These are phyloP conservation scores for Ganoderma leucocontextum DNA, from an alignment of 1,284 basidiomycete genomes.

Conservation along the genomic window DNA sequence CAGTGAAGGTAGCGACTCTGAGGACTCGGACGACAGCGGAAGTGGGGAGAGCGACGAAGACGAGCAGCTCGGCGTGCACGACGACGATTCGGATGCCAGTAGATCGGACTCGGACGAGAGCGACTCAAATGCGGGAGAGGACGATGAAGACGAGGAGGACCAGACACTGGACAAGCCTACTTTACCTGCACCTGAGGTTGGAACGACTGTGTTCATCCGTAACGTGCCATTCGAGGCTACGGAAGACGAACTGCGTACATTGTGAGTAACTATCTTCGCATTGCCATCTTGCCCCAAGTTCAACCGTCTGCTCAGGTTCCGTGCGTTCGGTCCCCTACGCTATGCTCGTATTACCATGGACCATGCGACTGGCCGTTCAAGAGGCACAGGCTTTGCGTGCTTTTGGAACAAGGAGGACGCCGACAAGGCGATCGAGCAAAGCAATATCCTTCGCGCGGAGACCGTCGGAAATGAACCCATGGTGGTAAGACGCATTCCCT, in stretches of 20 bases:
- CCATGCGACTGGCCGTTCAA: constrained; percentile 81
- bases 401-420: constrained; percentile 97
- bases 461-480: constrained; percentile 53
- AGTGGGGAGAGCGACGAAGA: constrained; percentile 37
- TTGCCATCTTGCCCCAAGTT: background rate
- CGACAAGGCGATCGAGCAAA: constrained; percentile 85
- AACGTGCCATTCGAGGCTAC: constrained; percentile 95
- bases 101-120: constrained; percentile 43
- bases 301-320: constrained; percentile 65
- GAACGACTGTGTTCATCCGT: constrained; percentile 93
- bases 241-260: constrained; percentile 85
- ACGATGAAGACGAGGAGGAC: constrained; percentile 44
- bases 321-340: constrained; percentile 89
- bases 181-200: constrained; percentile 82
- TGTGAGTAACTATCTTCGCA: constrained; percentile 57
- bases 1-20: constrained; percentile 36
- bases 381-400: constrained; percentile 97
- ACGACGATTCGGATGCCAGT: constrained; percentile 48
- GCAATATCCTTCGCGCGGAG: constrained; percentile 76
- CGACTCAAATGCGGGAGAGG: constrained; percentile 42
- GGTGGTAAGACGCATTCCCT: constrained; percentile 39
- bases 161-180: constrained; percentile 72
- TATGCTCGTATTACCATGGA: constrained; percentile 96
- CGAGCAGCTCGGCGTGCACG: constrained; percentile 53
- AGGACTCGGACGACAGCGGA: constrained; percentile 43